These are phyloP conservation scores for Aphanomyces euteiches DNA, from an alignment of 352 stramenopile genomes.

Conservation along the genomic window DNA sequence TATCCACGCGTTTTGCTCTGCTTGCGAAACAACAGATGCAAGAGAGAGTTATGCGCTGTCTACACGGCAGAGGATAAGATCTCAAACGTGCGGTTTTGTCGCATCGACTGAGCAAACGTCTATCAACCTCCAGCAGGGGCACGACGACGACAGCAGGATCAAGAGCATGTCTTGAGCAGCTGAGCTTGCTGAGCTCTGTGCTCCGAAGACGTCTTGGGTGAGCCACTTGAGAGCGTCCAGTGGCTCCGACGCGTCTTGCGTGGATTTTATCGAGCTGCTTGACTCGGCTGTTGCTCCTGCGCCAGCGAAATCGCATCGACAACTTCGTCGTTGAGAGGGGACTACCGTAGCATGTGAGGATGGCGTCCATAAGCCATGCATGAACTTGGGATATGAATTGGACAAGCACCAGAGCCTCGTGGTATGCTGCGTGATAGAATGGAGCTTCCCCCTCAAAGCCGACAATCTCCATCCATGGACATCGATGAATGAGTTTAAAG, in stretches of 20 bases:
- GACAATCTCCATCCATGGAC: too few relatives aligned
- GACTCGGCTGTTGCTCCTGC: not conserved
- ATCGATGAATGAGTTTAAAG: too few relatives aligned
- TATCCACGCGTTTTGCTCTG: too few relatives aligned
- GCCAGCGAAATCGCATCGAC: not conserved
- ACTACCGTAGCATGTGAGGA: not conserved
- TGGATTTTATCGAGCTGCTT: not conserved
- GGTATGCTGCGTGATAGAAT: not conserved
- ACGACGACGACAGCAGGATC: not conserved
- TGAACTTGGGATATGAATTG: conserved; percentile 1
- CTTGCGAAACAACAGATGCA: too few relatives aligned
- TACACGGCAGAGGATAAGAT: too few relatives aligned
- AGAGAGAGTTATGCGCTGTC: too few relatives aligned
- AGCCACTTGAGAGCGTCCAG: not conserved
- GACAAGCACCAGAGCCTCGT: not conserved
- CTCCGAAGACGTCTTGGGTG: not conserved
- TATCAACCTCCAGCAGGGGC: too few relatives aligned
- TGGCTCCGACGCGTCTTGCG: not conserved
- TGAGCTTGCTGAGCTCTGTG: not conserved
- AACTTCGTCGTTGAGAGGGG: not conserved
- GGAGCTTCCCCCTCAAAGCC: not conserved
- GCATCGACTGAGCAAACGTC: too few relatives aligned
- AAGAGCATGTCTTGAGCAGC: not conserved
- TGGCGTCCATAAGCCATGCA: conserved; percentile 12
- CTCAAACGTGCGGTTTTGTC: too few relatives aligned